These are phyloP conservation scores for Stephania japonica DNA, from an alignment of 164 flowering plant genomes.

Conservation along the genomic window DNA sequence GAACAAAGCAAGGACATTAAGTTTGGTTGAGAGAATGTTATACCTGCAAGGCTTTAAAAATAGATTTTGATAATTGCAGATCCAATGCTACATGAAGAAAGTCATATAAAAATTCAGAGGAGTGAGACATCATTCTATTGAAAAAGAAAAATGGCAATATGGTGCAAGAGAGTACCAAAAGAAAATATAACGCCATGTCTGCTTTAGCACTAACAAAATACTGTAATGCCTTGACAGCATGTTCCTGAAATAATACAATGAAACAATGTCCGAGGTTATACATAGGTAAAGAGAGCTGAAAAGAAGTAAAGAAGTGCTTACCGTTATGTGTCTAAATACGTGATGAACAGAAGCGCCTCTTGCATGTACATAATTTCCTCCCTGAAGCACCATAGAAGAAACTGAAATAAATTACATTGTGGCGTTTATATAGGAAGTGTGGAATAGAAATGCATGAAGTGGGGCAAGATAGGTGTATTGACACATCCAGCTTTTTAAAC, in stretches of 20 bases:
- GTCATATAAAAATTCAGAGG: not conserved
- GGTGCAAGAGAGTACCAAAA: constrained; percentile 44
- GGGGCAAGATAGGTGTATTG: not conserved
- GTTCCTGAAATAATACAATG: constrained; percentile 46
- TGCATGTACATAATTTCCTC: constrained; percentile 86
- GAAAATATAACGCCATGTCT: constrained; percentile 47
- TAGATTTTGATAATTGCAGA: constrained; percentile 70
- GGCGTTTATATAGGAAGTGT: not conserved
- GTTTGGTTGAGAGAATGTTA: not conserved
- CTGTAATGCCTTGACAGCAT: constrained; percentile 80
- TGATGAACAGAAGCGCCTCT: constrained; percentile 77
- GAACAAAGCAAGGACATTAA: not conserved
- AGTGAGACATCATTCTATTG: not conserved
- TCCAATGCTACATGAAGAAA: constrained; percentile 60
- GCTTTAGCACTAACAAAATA: constrained; percentile 50
- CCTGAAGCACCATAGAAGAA: constrained; percentile 32
- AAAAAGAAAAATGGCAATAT: not conserved
- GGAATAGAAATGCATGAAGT: not conserved
- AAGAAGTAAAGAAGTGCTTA: constrained; percentile 21
- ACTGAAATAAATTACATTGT: not conserved
- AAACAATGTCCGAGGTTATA: not conserved
- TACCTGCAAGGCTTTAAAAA: constrained; percentile 79
- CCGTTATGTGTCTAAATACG: constrained; percentile 75
- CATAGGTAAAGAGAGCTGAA: not conserved
- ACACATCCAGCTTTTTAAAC: not conserved